A percentile compares a stretch with the other conserved stretches of the same genome.
Conservation (phyloP, 306 rosid genomes). For the Glycyrrhiza uralensis region DNA sequence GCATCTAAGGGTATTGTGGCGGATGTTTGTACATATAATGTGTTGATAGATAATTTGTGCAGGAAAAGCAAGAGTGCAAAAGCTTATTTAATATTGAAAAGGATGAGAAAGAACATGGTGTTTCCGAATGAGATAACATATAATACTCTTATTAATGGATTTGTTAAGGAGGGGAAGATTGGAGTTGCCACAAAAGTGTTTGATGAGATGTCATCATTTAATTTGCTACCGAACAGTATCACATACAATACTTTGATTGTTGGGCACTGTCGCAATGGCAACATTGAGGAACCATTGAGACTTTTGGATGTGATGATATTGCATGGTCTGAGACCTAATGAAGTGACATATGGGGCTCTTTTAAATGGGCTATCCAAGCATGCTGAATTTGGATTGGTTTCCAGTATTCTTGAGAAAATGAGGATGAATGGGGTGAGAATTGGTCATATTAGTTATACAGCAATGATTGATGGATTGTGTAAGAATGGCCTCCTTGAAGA, state of each 20-base stretch:
- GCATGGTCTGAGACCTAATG: slow-evolving; percentile 52
- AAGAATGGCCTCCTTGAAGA: slow-evolving; percentile 61
- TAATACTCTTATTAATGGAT: slow-evolving; percentile 68
- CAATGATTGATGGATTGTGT: slow-evolving; percentile 66
- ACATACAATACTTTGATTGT: slow-evolving; percentile 60
- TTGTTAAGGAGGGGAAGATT: slow-evolving; percentile 75
- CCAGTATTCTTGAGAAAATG: slow-evolving; percentile 52
- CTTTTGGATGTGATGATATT: slow-evolving; percentile 60
- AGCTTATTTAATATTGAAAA: slow-evolving; percentile 64
- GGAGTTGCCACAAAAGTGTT: slow-evolving; percentile 62
- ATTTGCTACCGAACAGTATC: slow-evolving; percentile 49
- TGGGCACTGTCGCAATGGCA: slow-evolving; percentile 51
- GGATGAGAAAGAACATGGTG: slow-evolving; percentile 65
- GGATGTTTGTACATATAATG: slow-evolving; percentile 68
- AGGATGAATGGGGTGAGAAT: slow-evolving; percentile 40
- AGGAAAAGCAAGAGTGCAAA: slow-evolving; percentile 61
- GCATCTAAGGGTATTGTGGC: slow-evolving; percentile 64
- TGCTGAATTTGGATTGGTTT: slow-evolving; percentile 48
- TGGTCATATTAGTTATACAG: slow-evolving; percentile 46
- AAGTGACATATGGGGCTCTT: slow-evolving; percentile 57
- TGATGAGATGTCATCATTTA: slow-evolving; percentile 51
- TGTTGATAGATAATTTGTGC: slow-evolving; percentile 66
- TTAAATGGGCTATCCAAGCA: slow-evolving; percentile 60
- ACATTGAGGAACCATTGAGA: slow-evolving; percentile 52
- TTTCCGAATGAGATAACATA: slow-evolving; percentile 61